Base-by-base conservation (phyloP, 371 early-diverging fungal species). In the Circinella umbellata region DNA sequence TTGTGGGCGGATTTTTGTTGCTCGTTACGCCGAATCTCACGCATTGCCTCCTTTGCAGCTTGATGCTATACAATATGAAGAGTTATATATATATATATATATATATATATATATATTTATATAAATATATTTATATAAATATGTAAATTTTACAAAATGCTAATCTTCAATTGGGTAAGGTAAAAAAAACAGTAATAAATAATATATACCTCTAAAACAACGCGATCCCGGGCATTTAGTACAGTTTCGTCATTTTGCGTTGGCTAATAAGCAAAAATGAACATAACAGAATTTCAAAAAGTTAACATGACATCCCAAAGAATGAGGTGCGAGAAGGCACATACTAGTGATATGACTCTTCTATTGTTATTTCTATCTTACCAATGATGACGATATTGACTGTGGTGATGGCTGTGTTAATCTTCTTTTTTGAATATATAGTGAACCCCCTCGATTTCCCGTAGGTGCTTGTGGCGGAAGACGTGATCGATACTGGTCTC, bases 351-450 rank as follows among this genome's bases (percentile, higher is more conserved):
- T 27, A 27, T 27, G 27, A 27, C 27, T 27, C 27, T 27, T 27
- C 2, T 27, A 27, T 27, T 27, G 27, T 27, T 27, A 27, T 27
- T 27, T 27, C 27, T 27, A 27, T 27, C 27, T 27, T 27, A 27
- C 27, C 27, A 27, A 27, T 27, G 27, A 27, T 27, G 27, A 27
- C 27, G 27, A 27, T 27, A 27, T 11, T 42, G 6, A 42, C 42
- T 42, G 42, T 9, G 42, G 42, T 42, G 27, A 27, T 39, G 39
- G 39, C 39, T 6, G 10, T 39, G 39, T 13, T 63, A 20, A n/a
- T 18, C 18, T 64, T 53, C 34, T 63, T 53, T 51, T 67, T 13
- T 71, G 73, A 11, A 78, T 76, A 71, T 76, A 76, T 17, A 78
- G 48, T 27, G 27, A 27, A 27, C 27, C 27, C 51, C 14, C 51